These are phyloP conservation scores for Malassezia obtusa DNA, from an alignment of 1,284 basidiomycete genomes.

Conservation along the genomic window DNA sequence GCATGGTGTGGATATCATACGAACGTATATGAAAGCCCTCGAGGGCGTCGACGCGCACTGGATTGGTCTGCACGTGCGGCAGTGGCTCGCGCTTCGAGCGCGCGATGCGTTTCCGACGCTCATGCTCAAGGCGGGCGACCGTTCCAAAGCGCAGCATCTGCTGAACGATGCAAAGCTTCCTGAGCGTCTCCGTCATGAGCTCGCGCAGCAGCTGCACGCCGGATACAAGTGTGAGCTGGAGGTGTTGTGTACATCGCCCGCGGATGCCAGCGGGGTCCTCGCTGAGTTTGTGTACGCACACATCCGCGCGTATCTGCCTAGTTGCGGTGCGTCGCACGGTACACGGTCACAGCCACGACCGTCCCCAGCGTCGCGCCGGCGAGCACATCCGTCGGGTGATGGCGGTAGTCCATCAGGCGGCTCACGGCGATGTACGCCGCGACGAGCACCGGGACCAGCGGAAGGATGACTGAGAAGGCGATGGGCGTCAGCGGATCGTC, in stretches of 20 bases:
- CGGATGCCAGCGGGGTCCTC: not conserved
- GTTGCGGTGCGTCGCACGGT: slow-evolving; percentile 53
- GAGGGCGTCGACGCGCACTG: not conserved
- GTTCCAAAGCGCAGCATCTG: slow-evolving; percentile 19
- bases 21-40: slow-evolving; percentile 3
- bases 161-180: not conserved
- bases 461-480: slow-evolving; percentile 43
- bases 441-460: slow-evolving; percentile 62
- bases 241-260: slow-evolving; percentile 15
- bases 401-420: slow-evolving; percentile 50
- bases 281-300: not conserved
- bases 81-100: slow-evolving; percentile 2
- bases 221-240: slow-evolving; percentile 35
- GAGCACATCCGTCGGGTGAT: slow-evolving; percentile 58
- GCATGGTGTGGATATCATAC: slow-evolving; percentile 30
- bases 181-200: not conserved
- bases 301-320: not conserved
- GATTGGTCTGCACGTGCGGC: slow-evolving; percentile 3
- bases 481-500: not conserved
- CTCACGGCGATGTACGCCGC: slow-evolving; percentile 73
- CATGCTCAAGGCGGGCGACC: slow-evolving; percentile 8
- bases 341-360: slow-evolving; percentile 64
- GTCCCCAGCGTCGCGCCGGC: slow-evolving; percentile 69
- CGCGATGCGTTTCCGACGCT: not conserved
- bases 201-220: slow-evolving; percentile 20